These are phyloP conservation scores for Alternaria tenuissima DNA, from an alignment of 2,329 filamentous ascomycete genomes.

Conservation along the genomic window DNA sequence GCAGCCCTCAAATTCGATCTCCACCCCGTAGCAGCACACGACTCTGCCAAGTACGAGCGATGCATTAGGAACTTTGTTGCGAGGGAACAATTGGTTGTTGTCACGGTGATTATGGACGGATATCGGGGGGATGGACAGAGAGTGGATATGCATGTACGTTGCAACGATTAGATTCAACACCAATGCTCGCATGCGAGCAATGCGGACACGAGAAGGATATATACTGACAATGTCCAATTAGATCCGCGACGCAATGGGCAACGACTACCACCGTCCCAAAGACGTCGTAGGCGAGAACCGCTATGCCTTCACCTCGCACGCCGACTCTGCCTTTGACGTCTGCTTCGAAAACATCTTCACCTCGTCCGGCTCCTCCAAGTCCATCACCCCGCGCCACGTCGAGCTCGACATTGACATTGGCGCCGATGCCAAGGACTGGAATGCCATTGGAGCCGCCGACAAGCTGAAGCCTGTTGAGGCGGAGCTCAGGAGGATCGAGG, in stretches of 20 bases:
- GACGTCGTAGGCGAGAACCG: conserved; percentile 92
- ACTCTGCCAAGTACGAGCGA: conserved; percentile 73
- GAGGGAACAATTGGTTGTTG: conserved; percentile 91
- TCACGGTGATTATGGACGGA: conserved; percentile 89
- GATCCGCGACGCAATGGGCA: conserved; percentile 95
- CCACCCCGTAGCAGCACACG: conserved; percentile 70
- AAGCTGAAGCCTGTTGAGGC: conserved; percentile 98
- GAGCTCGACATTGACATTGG: conserved; percentile 97
- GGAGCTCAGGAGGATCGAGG: conserved; percentile 90
- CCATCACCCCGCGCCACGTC: conserved; percentile 68
- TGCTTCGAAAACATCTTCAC: conserved; percentile 90
- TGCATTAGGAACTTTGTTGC: conserved; percentile 97
- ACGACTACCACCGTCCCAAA: conserved; percentile 91
- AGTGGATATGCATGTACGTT: conserved; percentile 89
- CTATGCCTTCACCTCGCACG: conserved; percentile 91
- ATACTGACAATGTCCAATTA: conserved; percentile 51
- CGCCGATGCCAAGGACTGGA: conserved; percentile 98
- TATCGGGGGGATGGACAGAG: conserved; percentile 87
- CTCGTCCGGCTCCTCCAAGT: conserved; percentile 31
- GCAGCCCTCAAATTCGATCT: conserved; percentile 94
- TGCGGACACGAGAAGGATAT: not conserved
- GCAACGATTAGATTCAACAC: not conserved
- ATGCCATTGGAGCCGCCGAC: conserved; percentile 91
- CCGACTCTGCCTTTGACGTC: conserved; percentile 92
- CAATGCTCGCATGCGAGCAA: not conserved